These are phyloP conservation scores for Lotus japonicus DNA, from an alignment of 306 rosid species.

Conservation along the genomic window DNA sequence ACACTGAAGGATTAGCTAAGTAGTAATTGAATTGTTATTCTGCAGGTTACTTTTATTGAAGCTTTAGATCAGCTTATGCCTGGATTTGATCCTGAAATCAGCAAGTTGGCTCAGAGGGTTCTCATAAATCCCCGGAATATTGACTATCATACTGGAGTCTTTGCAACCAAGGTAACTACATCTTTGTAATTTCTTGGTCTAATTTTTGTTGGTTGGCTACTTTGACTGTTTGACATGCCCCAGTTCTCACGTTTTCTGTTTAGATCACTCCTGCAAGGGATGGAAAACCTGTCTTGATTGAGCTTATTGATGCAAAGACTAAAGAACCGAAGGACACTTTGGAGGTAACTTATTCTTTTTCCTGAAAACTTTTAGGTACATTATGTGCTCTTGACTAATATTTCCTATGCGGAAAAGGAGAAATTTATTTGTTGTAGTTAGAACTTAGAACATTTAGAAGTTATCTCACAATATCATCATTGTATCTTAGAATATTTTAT, in stretches of 20 bases:
- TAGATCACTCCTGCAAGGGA: conserved; percentile 98
- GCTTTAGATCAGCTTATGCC: conserved; percentile 99
- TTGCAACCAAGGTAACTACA: conserved; percentile 81
- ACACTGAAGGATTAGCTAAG: conserved; percentile 2
- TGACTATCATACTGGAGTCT: conserved; percentile 93
- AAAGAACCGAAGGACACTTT: conserved; percentile 82
- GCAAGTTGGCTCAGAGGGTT: conserved; percentile 96
- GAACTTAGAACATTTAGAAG: not conserved
- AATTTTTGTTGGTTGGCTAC: conserved; percentile 4
- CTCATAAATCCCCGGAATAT: conserved; percentile 85
- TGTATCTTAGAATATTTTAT: too few species aligned
- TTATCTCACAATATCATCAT: too few species aligned
- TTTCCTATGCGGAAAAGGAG: not conserved
- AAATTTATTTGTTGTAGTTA: not conserved
- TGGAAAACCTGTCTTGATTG: conserved; percentile 88
- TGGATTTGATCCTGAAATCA: conserved; percentile 99
- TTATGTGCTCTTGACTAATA: not conserved
- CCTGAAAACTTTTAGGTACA: not conserved
- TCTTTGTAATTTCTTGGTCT: conserved; percentile 19
- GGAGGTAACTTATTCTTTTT: conserved; percentile 53
- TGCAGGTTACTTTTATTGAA: conserved; percentile 93
- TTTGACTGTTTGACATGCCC: not conserved
- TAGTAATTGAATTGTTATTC: conserved; percentile 22
- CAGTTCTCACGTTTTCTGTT: conserved; percentile 19
- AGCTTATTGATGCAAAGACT: conserved; percentile 95